Evolutionary conservation across 176 grass and related monocot genomes (phyloP), one percentile per base, ranked within the genome.

Genomic region (Carex parvula): DNA sequence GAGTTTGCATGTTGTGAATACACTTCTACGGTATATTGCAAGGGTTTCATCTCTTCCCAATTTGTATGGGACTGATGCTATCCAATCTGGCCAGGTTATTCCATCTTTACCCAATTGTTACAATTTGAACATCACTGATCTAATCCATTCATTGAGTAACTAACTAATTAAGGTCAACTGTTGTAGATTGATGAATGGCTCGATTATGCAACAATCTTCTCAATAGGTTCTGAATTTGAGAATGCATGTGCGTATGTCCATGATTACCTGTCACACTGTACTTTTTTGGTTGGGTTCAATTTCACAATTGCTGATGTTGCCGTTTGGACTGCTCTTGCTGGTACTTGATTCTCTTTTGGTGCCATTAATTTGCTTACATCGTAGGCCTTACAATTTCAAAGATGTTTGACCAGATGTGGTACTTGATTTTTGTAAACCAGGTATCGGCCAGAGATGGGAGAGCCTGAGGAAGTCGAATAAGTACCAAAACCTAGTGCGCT

Each of bases 151-250:
- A 9, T 72, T 22, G 35, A 20, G 70, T 80, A 37, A 66, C 22
- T 74, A 81, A 55, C 35, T 88, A 21, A 13, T 91, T 13, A 35
- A 88, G 10, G 83, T 32, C 11, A 35, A 18, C 37, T 73, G 75
- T n/a, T 87, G 65, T 85, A 98, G 95, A 86, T 98, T 85, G 92
- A 93, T 70, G 86, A 98, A 83, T 98, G 95, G 89, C 87, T 98
- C 1, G 91, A 95, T 29, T 93, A 91, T 78, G 89, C 86, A 14
- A 84, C 89, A 0, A 67, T 83, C 57, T 89, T 98, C 84, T 81
- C 87, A 39, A 91, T 88, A 60, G 91, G 92, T 60, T 91, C 91
- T 77, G 92, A 93, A 85, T 98, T 95, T 86, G 91, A 95, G 69
- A 44, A 72, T 62, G 84, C 92, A 33, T 95, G 91, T 86, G 65